Evolutionary conservation across 805 yeast genomes (phyloP), one percentile per base, ranked within the genome.

Genomic region (Nakazawaea ambrosiae): DNA sequence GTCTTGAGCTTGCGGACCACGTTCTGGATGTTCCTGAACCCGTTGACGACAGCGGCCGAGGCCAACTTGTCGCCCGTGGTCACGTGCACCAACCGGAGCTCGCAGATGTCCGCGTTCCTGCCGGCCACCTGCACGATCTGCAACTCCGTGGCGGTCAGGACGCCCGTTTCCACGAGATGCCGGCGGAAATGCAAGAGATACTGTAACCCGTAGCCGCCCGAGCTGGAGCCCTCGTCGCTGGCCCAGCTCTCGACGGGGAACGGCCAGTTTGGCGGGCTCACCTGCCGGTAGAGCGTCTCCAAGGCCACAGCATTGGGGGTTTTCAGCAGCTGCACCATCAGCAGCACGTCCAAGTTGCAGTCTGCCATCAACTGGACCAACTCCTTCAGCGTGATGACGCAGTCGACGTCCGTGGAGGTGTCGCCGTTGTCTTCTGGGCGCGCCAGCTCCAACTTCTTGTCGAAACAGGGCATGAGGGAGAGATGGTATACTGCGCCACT

Each of bases 391-490:
- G 98, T 92, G 17, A 92, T 72, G 3, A 92, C 98, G 62, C 96
- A 85, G 55, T 92, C 97, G 10, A 92, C 97, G 50, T 87, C 96
- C 10, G 53, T 55, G 4, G 37, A 35, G 5, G 47, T 53, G 4
- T 49, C 57, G 3, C 30, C 20, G 2, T 46, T 45, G 36, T 68
- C 62, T 46, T 86, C 96, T 0, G 84, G 80, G 44, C 97, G 69
- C 3, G 95, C 88, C 20, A 96, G 92, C 61, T 92, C 98, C 29
- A 89, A 68, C 57, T 92, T 92, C 61, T 92, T 92, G 57, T 92
- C 98, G 56, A 92, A 92, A 50, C 97, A 90, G 2, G 98, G 97
- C 97, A 90, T 90, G 16, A 92, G 66, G 6, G 92, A 73, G 38
- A 92, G 60, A 55, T 90, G 97, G 53, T 86, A 92, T 0, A 88